phyloP scores from a whole-genome alignment of 2,329 filamentous ascomycete genomes.

The Sporothrix variecibatus region DNA sequence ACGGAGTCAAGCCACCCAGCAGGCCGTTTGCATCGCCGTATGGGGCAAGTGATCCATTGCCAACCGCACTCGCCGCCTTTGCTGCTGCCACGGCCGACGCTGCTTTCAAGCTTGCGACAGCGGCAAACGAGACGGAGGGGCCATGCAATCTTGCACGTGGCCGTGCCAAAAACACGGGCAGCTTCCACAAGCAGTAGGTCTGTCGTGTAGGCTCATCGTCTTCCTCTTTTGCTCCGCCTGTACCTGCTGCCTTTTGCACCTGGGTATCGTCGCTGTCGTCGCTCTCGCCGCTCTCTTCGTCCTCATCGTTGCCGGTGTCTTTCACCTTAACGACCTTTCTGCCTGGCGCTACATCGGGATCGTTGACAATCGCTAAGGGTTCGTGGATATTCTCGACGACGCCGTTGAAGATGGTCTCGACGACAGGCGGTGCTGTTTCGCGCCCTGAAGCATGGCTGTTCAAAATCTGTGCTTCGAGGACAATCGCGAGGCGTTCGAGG shows the following conservation, averaged over 20 bases:
- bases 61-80: constrained; percentile 41
- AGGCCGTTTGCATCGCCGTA: background rate
- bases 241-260: background rate
- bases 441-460: constrained; percentile 56
- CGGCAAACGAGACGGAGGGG: constrained; percentile 66
- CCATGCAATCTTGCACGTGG: constrained; percentile 66
- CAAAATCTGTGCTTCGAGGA: constrained; percentile 65
- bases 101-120: constrained; percentile 61
- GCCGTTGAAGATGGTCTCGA: constrained; percentile 63
- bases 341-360: constrained; percentile 34
- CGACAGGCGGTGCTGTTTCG: constrained; percentile 46
- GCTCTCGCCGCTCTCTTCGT: constrained; percentile 23
- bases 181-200: constrained; percentile 61
- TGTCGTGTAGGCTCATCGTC: constrained; percentile 39
- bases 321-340: constrained; percentile 28
- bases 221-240: background rate
- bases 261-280: constrained; percentile 22
- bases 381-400: constrained; percentile 52
- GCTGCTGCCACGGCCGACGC: constrained; percentile 46
- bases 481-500: constrained; percentile 64
- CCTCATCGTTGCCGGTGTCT: background rate
- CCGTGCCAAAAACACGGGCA: constrained; percentile 58
- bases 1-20: constrained; percentile 1
- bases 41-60: constrained; percentile 37
- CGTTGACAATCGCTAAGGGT: constrained; percentile 53